Percentiles rank a stretch among this genome's conserved stretches.
These are phyloP conservation scores for Phytophthora fragariae DNA, from an alignment of 352 stramenopile genomes.

Conservation along the genomic window DNA sequence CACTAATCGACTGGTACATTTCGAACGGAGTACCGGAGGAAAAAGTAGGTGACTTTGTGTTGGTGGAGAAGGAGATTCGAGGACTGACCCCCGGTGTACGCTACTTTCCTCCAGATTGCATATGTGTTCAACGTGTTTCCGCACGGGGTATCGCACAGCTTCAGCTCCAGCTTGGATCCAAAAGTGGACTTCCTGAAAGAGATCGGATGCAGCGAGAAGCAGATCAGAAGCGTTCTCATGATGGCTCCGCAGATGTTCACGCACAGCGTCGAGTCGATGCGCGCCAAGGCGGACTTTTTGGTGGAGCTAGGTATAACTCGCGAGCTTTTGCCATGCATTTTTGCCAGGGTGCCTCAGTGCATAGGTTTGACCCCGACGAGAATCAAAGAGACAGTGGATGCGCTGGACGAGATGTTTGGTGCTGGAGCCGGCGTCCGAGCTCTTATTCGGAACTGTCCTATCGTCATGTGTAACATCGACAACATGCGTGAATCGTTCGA, in stretches of 20 bases:
- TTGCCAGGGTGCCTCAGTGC: conserved; percentile 42
- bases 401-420: conserved; percentile 49
- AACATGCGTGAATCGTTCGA: conserved; percentile 39
- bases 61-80: not conserved
- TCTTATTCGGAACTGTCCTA: conserved; percentile 31
- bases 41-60: conserved; percentile 29
- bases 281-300: conserved; percentile 37
- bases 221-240: conserved; percentile 48
- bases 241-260: conserved; percentile 50
- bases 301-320: conserved; percentile 34
- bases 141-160: conserved; percentile 37
- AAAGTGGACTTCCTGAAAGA: conserved; percentile 46
- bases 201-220: conserved; percentile 38
- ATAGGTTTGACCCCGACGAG: conserved; percentile 38
- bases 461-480: conserved; percentile 54
- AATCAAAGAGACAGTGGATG: conserved; percentile 42
- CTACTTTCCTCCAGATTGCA: conserved; percentile 36
- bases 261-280: conserved; percentile 37
- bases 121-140: conserved; percentile 60
- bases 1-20: conserved; percentile 51
- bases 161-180: conserved; percentile 41
- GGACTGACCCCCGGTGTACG: not conserved
- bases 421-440: conserved; percentile 14
- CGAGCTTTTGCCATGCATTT: conserved; percentile 35
- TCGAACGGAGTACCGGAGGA: conserved; percentile 31